phyloP scores from a whole-genome alignment of 805 yeast species.

The Hanseniaspora pseudoguilliermondii region DNA sequence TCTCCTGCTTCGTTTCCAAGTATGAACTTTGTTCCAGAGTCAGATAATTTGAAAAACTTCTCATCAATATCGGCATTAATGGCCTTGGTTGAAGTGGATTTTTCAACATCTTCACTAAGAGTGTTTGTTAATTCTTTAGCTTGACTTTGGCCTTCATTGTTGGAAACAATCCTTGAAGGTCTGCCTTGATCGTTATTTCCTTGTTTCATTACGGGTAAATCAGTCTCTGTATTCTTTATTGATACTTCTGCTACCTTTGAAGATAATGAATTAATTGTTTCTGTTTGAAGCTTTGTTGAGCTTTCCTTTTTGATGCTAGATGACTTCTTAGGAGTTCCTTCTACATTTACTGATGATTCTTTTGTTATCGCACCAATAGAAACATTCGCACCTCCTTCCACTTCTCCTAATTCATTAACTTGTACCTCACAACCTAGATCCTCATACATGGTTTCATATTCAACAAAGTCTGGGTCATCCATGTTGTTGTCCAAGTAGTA shows the following conservation, averaged over 20 bases:
- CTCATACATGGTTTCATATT: slow-evolving; percentile 86
- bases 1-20: neutral
- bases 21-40: neutral
- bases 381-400: slow-evolving; percentile 1
- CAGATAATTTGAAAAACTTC: neutral
- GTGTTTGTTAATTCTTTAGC: neutral
- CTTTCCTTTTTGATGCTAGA: neutral
- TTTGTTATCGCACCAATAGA: slow-evolving; percentile 3
- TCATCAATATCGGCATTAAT: slow-evolving; percentile 4
- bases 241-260: neutral
- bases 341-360: slow-evolving; percentile 1
- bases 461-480: slow-evolving; percentile 83
- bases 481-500: slow-evolving; percentile 81
- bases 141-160: neutral
- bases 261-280: neutral
- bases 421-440: slow-evolving; percentile 44
- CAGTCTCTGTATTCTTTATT: neutral
- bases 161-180: neutral
- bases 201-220: neutral
- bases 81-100: neutral
- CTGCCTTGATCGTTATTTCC: neutral
- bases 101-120: neutral
- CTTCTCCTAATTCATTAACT: slow-evolving; percentile 37
- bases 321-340: slow-evolving; percentile 6
- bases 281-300: neutral